Percentiles rank a stretch among this genome's conserved stretches.
phyloP scores from a whole-genome alignment of 1,284 basidiomycete genomes.

The Sanguinoderma infundibulare region DNA sequence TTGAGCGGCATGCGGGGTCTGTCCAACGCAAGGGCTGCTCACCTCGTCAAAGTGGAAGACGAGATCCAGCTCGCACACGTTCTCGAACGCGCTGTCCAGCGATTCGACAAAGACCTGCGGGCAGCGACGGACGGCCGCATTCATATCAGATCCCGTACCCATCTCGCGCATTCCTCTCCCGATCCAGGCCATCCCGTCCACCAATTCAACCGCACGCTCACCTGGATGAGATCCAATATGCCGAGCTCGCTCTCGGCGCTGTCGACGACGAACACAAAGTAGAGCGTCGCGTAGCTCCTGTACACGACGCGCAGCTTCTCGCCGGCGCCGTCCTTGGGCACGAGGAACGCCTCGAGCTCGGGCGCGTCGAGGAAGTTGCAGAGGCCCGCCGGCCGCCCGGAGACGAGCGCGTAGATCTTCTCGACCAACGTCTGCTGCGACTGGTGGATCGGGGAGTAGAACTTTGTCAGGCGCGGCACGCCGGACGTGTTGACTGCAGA shows the following conservation, averaged over 20 bases:
- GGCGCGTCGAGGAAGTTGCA: slow-evolving; percentile 95
- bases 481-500: slow-evolving; percentile 83
- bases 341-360: slow-evolving; percentile 80
- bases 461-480: slow-evolving; percentile 92
- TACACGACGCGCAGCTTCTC: slow-evolving; percentile 81
- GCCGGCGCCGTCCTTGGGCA: slow-evolving; percentile 51
- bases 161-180: not conserved
- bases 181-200: not conserved
- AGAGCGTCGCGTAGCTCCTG: slow-evolving; percentile 91
- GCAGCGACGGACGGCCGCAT: not conserved
- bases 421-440: slow-evolving; percentile 76
- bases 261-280: slow-evolving; percentile 97
- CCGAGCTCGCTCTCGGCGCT: slow-evolving; percentile 95
- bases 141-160: not conserved
- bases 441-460: slow-evolving; percentile 88
- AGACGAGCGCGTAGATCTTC: slow-evolving; percentile 86
- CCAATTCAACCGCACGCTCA: slow-evolving; percentile 40
- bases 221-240: slow-evolving; percentile 96
- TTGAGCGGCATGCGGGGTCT: not conserved
- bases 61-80: slow-evolving; percentile 97
- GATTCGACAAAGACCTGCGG: slow-evolving; percentile 93
- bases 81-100: slow-evolving; percentile 94
- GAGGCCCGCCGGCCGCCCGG: slow-evolving; percentile 74
- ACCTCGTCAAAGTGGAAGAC: slow-evolving; percentile 99
- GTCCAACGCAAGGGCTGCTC: not conserved